Base-by-base conservation (phyloP, 257 asterid species). In the Nicotiana tomentosiformis region DNA sequence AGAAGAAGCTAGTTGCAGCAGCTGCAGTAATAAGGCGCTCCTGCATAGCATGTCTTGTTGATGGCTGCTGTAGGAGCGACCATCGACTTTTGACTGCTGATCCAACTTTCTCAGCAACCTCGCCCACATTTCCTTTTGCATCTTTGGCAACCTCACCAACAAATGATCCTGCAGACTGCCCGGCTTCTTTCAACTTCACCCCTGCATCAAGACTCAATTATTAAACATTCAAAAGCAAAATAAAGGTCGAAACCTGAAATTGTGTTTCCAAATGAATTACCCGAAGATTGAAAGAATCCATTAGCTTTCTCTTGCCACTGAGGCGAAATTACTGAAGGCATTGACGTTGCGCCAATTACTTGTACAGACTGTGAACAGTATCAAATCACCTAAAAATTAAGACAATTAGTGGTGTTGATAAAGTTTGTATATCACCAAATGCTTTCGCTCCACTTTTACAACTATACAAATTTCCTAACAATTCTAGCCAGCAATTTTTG, bases 301-400 rank as follows among this genome's bases (percentile, higher is more conserved):
- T 77, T 90, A 86, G 98, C 97, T 89, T 95, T 95, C 77, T 89
- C 98, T 86, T 92, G 97, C 99, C 97, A 93, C 90, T 89, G 94
- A 84, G 96, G 99, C 10, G 93, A 91, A 65, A 62, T 82, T 68
- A 81, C 89, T n/a, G 93, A 88, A 82, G 97, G 93, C 98, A 93
- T 93, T 90, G 89, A 70, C 62, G 80, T 84, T 72, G 69, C 87
- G 86, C 82, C 87, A 87, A 83, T 77, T 78, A 51, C 76, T 2
- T 64, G 29, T 65, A 29, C 26, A 16, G 17, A 46, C 66, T 65
- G 26, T 3, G 37, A 20, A 65, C 56, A 3, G 61, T 49, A 66
- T 66, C 83, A 49, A 51, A 66, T 49, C 77, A 30, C 83, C 78
- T 66, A 81, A 23, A 49, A 35, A 12, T 68, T 39, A 49, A 65